These are phyloP conservation scores for Sanghuangporus baumii DNA, from an alignment of 1,284 basidiomycete genomes.

Conservation along the genomic window DNA sequence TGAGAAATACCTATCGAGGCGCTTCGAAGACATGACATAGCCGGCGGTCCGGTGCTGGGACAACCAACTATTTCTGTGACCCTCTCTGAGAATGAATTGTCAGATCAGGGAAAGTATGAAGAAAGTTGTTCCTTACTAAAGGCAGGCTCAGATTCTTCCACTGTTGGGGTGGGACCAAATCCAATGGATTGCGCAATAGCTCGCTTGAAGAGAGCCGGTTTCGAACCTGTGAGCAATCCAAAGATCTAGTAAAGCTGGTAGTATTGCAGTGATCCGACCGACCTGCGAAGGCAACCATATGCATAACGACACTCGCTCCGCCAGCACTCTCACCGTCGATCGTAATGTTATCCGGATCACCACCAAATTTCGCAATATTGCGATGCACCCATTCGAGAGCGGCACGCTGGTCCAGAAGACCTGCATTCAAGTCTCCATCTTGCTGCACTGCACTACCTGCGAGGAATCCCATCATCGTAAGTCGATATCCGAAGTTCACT, in stretches of 20 bases:
- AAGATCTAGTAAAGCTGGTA: constrained; percentile 6
- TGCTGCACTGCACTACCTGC: constrained; percentile 31
- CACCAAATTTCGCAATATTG: constrained; percentile 39
- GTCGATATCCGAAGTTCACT: constrained; percentile 50
- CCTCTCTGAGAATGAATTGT: constrained; percentile 23
- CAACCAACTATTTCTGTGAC: constrained; percentile 32
- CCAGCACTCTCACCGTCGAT: constrained; percentile 43
- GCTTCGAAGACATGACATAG: constrained; percentile 34
- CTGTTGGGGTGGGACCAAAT: constrained; percentile 33
- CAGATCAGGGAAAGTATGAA: not conserved
- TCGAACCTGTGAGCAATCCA: constrained; percentile 26
- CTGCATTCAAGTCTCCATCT: constrained; percentile 36
- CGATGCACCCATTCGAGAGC: constrained; percentile 43
- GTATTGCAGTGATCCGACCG: not conserved
- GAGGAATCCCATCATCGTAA: constrained; percentile 51
- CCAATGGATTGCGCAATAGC: constrained; percentile 40
- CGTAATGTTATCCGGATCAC: constrained; percentile 35
- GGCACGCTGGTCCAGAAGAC: constrained; percentile 41
- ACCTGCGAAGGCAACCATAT: constrained; percentile 38
- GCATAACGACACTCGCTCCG: constrained; percentile 39
- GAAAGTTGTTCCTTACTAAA: constrained; percentile 26
- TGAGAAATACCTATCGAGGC: constrained; percentile 31
- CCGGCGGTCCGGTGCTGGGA: constrained; percentile 24
- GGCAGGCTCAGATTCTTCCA: constrained; percentile 27
- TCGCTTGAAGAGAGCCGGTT: constrained; percentile 33